phyloP scores from a whole-genome alignment of 2,329 filamentous ascomycete species.

The Trichoderma oligosporum region DNA sequence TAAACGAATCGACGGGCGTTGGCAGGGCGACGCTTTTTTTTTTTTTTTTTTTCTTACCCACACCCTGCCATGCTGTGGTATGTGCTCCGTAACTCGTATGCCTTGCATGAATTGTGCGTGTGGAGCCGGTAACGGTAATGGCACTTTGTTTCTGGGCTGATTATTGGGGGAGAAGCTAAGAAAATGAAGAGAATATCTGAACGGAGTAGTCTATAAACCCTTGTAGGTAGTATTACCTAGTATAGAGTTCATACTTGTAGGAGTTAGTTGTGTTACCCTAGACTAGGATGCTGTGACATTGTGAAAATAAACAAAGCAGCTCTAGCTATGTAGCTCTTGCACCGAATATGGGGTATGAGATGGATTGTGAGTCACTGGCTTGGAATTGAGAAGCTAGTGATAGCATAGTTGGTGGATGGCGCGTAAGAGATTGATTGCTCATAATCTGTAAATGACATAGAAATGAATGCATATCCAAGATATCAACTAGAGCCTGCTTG shows the following conservation, averaged over 20 bases:
- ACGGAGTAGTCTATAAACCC: too few species aligned
- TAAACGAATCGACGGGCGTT: slow-evolving; percentile 15
- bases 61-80: neutral
- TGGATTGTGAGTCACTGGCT: neutral
- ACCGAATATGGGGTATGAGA: neutral
- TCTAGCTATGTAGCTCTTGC: neutral
- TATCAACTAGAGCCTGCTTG: too few species aligned
- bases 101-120: slow-evolving; percentile 8
- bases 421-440: neutral
- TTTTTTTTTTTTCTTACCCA: too few species aligned
- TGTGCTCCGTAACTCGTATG: too few species aligned
- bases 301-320: neutral
- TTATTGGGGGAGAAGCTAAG: neutral
- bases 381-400: neutral
- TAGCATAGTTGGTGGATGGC: neutral
- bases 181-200: too few species aligned
- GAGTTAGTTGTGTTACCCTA: neutral
- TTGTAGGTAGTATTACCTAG: too few species aligned
- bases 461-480: too few species aligned
- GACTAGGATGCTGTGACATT: neutral
- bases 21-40: neutral
- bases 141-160: neutral
- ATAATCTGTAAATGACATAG: too few species aligned
- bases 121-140: slow-evolving; percentile 12
- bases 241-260: too few species aligned